phyloP scores from a whole-genome alignment of 257 asterid genomes.

The Solanum medicagineum region DNA sequence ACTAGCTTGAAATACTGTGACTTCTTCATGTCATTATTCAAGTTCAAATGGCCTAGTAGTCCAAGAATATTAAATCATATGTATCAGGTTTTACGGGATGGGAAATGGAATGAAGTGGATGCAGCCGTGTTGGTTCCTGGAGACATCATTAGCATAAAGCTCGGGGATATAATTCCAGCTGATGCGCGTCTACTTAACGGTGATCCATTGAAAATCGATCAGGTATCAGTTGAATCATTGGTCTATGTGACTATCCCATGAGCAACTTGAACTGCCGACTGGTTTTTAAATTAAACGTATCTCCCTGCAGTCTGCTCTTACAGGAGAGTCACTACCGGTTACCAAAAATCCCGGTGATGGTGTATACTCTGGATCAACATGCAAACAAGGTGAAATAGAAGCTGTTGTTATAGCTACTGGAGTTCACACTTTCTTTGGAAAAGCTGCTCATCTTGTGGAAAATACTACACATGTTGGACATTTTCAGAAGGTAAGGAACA shows the following conservation, averaged over 20 bases:
- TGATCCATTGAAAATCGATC: constrained; percentile 29
- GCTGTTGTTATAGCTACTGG: constrained; percentile 33
- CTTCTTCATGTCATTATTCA: neutral
- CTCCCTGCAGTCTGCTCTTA: constrained; percentile 24
- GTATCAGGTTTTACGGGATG: constrained; percentile 20
- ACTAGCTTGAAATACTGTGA: neutral
- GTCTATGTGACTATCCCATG: neutral
- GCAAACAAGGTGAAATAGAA: constrained; percentile 30
- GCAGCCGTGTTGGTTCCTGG: constrained; percentile 29
- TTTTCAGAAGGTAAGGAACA: constrained; percentile 17
- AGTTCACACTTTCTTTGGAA: constrained; percentile 29
- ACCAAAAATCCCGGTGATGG: constrained; percentile 27
- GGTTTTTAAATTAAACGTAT: neutral
- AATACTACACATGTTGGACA: constrained; percentile 28
- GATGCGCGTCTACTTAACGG: constrained; percentile 31
- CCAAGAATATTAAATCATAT: neutral
- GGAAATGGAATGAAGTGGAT: constrained; percentile 27
- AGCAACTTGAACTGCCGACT: neutral
- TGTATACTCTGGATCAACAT: constrained; percentile 24
- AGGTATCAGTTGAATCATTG: constrained; percentile 3
- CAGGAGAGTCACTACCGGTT: constrained; percentile 34
- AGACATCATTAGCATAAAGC: constrained; percentile 26
- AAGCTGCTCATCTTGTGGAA: constrained; percentile 32
- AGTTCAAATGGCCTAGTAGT: neutral
- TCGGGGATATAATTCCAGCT: constrained; percentile 30